These are phyloP conservation scores for Herpetomonas muscarum DNA, from an alignment of 208 protist species.

Conservation along the genomic window DNA sequence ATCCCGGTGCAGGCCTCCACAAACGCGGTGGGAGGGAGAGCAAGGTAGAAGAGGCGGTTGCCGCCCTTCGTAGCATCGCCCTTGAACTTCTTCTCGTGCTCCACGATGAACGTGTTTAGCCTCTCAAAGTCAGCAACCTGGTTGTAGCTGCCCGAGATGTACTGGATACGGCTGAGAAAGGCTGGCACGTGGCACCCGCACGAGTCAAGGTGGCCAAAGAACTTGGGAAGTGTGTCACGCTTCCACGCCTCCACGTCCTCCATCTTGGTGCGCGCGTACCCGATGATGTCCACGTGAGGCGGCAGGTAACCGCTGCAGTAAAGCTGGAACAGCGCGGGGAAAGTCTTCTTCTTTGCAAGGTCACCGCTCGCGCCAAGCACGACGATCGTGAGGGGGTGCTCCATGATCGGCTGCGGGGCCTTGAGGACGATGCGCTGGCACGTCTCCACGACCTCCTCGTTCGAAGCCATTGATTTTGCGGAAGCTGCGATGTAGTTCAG, in stretches of 20 bases:
- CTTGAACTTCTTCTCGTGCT: conserved; percentile 47
- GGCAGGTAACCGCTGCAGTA: conserved; percentile 81
- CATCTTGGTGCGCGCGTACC: conserved; percentile 86
- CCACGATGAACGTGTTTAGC: conserved; percentile 48
- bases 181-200: conserved; percentile 48
- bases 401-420: conserved; percentile 41
- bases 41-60: conserved; percentile 91
- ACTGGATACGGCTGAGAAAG: conserved; percentile 68
- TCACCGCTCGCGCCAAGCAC: conserved; percentile 90
- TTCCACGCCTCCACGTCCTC: conserved; percentile 68
- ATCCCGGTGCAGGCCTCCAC: conserved; percentile 54
- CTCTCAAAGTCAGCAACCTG: conserved; percentile 58
- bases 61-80: conserved; percentile 24
- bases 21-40: conserved; percentile 85
- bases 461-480: conserved; percentile 26
- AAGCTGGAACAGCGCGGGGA: conserved; percentile 89
- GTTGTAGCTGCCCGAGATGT: conserved; percentile 81
- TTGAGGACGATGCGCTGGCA: conserved; percentile 51
- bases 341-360: conserved; percentile 92
- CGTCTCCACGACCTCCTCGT: conserved; percentile 2
- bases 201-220: conserved; percentile 46
- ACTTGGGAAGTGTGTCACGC: conserved; percentile 48
- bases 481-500: conserved; percentile 39
- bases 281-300: conserved; percentile 67
- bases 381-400: conserved; percentile 69